Conservation (phyloP, 495 filamentous ascomycete genomes). For the Physcia stellaris region DNA sequence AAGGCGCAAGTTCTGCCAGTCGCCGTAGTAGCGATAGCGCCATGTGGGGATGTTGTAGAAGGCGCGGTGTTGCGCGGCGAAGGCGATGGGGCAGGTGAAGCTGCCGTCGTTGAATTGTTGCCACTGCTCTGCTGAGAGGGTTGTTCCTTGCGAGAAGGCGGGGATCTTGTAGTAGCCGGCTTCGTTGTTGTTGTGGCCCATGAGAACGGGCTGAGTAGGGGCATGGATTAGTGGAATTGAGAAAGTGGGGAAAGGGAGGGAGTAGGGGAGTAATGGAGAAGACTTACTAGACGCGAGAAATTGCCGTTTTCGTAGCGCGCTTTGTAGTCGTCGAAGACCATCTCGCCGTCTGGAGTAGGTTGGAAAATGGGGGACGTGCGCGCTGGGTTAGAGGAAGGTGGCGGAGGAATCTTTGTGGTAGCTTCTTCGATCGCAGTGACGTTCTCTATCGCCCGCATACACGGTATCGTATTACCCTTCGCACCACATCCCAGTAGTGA, state of each 20-base stretch:
- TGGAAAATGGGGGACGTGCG: slow-evolving; percentile 29
- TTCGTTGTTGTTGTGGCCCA: slow-evolving; percentile 34
- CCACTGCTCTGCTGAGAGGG: slow-evolving; percentile 20
- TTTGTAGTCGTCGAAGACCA: slow-evolving; percentile 35
- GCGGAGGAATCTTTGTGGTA: slow-evolving; percentile 18
- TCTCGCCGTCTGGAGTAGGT: slow-evolving; percentile 30
- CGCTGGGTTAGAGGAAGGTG: slow-evolving; percentile 6
- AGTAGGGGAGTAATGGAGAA: no score
- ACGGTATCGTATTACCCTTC: slow-evolving; percentile 15
- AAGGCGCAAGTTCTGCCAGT: slow-evolving; percentile 32
- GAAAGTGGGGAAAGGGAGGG: no score
- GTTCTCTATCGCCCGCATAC: slow-evolving; percentile 33
- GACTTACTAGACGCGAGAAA: no score
- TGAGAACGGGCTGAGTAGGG: slow-evolving; percentile 25
- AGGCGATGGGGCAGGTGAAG: slow-evolving; percentile 34
- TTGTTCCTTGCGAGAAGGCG: slow-evolving; percentile 16
- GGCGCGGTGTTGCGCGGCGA: no score
- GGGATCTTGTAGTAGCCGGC: slow-evolving; percentile 28
- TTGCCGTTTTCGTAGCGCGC: slow-evolving; percentile 19
- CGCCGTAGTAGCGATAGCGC: slow-evolving; percentile 38
- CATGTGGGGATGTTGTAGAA: slow-evolving; percentile 27
- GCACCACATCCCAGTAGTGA: slow-evolving; percentile 26
- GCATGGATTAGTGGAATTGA: no score
- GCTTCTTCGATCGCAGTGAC: slow-evolving; percentile 21
- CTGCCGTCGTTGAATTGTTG: slow-evolving; percentile 24